phyloP scores from a whole-genome alignment of 192 early-diverging fungal genomes.

The Rhizoclosmatium sp. region DNA sequence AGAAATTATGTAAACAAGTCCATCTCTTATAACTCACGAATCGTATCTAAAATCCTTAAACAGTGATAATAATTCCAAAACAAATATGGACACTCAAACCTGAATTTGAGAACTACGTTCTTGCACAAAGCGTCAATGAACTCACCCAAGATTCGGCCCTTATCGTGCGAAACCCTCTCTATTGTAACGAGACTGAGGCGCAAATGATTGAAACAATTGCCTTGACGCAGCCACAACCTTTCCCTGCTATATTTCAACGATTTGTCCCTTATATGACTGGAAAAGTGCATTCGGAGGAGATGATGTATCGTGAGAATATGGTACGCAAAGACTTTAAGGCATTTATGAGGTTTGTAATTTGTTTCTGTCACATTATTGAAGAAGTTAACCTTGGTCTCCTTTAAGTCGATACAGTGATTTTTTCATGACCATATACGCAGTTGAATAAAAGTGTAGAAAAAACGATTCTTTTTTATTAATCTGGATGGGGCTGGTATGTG shows the following conservation, averaged over 20 bases:
- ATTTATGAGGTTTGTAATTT: conserved; percentile 40
- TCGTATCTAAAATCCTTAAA: no score
- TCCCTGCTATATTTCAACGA: conserved; percentile 63
- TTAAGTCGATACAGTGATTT: background rate
- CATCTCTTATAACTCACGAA: background rate
- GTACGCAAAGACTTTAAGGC: conserved; percentile 51
- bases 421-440: background rate
- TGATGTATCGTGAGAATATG: conserved; percentile 70
- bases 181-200: conserved; percentile 46
- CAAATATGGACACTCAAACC: background rate
- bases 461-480: no score
- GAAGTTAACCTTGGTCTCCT: background rate
- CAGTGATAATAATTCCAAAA: conserved; percentile 23
- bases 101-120: conserved; percentile 7
- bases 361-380: background rate
- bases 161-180: conserved; percentile 11
- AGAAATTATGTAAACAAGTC: background rate
- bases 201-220: conserved; percentile 62
- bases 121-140: background rate
- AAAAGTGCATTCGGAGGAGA: conserved; percentile 80
- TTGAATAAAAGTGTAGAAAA: no score
- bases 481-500: no score
- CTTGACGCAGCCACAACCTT: conserved; percentile 61
- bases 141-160: background rate
- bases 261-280: conserved; percentile 81